Base-by-base conservation (phyloP, 768 basidiomycete genomes). In the Porphyrellus cyaneotinctus region DNA sequence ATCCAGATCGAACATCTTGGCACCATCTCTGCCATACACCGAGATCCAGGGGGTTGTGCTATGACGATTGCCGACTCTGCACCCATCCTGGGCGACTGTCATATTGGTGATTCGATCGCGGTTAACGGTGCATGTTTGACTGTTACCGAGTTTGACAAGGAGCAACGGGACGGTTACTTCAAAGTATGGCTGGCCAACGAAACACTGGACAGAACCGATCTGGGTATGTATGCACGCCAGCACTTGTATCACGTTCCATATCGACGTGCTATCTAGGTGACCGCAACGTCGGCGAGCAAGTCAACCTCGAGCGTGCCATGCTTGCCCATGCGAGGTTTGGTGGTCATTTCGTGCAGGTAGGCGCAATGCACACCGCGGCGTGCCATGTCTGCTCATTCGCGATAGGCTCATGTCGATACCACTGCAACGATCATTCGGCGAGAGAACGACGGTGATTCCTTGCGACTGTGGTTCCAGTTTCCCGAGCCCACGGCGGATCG, bases 261-360 rank as follows among this genome's bases (percentile, higher is more conserved):
- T 43, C 31, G 48, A 62, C 47, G 7, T 33, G 52, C 31, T 30
- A 49, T 53, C 36, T 59, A 95, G 93, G 94, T 30, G 84, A 91
- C 62, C 75, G 88, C 49, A 79, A 75, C 57, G 81, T 84, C 17
- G 91, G 90, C 18, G 85, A 91, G 58, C 78, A 84, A 60, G 80
- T 97, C 42, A 97, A 98, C 68, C 77, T 95, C 35, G 97, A 99
- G 74, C 82, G 97, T 45, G 97, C 97, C 3, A 93, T 98, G 91
- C 85, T 83, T 20, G 85, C 87, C 6, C 89, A 94, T 72, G 84
- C 82, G 17, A 78, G 95, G 51, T 97, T 98, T 63, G 97, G 97
- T 24, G 97, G 97, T 12, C 97, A 99, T 67, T 94, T 95, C 66
- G 97, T 99, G 20, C 95, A 98, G 82, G 94, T 91, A 63, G 50